A percentile compares a stretch with the other conserved stretches of the same genome.
These are phyloP conservation scores for Tilletiopsis washingtonensis DNA, from an alignment of 1,284 basidiomycete genomes.

Conservation along the genomic window DNA sequence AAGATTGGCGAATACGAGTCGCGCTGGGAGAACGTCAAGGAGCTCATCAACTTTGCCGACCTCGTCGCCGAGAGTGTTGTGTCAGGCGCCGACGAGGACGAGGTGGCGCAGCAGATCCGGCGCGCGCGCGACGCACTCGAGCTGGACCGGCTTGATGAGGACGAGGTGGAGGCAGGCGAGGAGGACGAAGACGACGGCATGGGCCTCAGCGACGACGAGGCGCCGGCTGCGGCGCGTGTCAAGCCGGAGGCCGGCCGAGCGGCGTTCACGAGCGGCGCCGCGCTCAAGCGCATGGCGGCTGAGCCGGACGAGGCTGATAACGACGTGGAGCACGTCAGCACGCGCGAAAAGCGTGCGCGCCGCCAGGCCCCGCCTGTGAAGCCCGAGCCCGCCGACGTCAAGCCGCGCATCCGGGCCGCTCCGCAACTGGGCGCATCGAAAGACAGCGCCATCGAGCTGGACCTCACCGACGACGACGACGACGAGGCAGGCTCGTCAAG, in stretches of 20 bases:
- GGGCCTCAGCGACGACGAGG: too few relatives aligned
- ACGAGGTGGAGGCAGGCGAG: neutral
- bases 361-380: neutral
- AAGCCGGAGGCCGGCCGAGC: too few relatives aligned
- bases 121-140: slow-evolving; percentile 6
- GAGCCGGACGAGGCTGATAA: neutral
- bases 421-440: too few relatives aligned
- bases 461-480: neutral
- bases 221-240: slow-evolving; percentile 3
- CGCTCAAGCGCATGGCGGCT: too few relatives aligned
- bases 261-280: too few relatives aligned
- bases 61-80: slow-evolving; percentile 13
- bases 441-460: too few relatives aligned
- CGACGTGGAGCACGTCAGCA: slow-evolving; percentile 8
- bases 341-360: neutral
- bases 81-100: slow-evolving; percentile 2
- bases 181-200: neutral
- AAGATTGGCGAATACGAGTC: slow-evolving; percentile 57
- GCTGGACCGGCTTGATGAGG: slow-evolving; percentile 7
- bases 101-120: slow-evolving; percentile 4
- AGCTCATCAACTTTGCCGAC: slow-evolving; percentile 55
- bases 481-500: neutral
- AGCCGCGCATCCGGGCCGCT: neutral
- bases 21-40: slow-evolving; percentile 78
- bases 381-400: neutral